A percentile compares a stretch with the other conserved stretches of the same genome.
Conservation (phyloP, 2,329 filamentous ascomycete species). For the Neodidymelliopsis sp. region DNA sequence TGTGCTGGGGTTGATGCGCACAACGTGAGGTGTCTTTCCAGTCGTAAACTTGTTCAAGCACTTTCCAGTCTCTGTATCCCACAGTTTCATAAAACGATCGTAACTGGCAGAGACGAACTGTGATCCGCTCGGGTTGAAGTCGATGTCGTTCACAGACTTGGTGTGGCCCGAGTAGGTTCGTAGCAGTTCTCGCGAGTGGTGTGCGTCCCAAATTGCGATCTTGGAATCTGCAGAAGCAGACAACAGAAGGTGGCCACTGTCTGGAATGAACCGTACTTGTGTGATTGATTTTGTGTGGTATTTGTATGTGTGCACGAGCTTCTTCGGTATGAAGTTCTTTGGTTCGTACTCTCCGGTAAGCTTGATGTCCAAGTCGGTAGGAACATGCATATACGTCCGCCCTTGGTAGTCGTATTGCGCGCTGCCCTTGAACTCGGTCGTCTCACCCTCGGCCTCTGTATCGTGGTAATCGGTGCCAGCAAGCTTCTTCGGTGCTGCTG, state of each 20-base stretch:
- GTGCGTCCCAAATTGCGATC: constrained; percentile 93
- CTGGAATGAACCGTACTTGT: constrained; percentile 87
- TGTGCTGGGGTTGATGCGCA: constrained; percentile 88
- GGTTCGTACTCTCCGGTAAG: constrained; percentile 79
- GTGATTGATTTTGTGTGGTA: constrained; percentile 85
- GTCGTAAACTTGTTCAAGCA: constrained; percentile 90
- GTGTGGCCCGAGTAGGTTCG: constrained; percentile 91
- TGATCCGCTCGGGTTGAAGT: constrained; percentile 82
- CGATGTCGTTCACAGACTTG: constrained; percentile 88
- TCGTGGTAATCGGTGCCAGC: constrained; percentile 63
- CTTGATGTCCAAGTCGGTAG: constrained; percentile 62
- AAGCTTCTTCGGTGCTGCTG: constrained; percentile 64
- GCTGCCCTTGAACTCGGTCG: constrained; percentile 83
- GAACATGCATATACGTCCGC: constrained; percentile 96
- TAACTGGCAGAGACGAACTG: constrained; percentile 92
- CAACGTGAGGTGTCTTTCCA: constrained; percentile 92
- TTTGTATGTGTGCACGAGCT: constrained; percentile 89
- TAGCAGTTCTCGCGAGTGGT: constrained; percentile 86
- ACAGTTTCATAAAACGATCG: constrained; percentile 95
- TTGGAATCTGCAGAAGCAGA: constrained; percentile 90
- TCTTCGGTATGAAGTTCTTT: constrained; percentile 95
- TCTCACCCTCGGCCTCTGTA: constrained; percentile 66
- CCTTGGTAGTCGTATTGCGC: constrained; percentile 92
- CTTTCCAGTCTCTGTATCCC: constrained; percentile 94
- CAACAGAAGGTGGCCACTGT: constrained; percentile 84